A percentile compares a stretch with the other conserved stretches of the same genome.
Conservation (phyloP, 768 basidiomycete species). For the Lactarius pseudohatsudake region DNA sequence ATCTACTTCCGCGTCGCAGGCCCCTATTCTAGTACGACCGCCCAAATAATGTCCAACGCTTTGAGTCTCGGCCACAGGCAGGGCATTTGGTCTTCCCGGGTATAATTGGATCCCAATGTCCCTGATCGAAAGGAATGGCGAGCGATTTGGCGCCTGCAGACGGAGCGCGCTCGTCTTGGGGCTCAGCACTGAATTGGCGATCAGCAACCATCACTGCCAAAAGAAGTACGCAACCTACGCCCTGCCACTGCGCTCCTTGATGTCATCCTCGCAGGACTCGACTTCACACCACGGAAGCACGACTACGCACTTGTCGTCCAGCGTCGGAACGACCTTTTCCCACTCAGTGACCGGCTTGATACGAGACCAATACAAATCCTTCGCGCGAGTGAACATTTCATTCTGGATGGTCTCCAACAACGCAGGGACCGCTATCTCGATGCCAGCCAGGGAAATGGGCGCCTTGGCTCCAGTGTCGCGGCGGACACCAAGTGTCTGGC, state of each 20-base stretch:
- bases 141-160: constrained; percentile 97
- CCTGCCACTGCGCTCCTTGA: constrained; percentile 89
- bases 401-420: constrained; percentile 84
- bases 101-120: constrained; percentile 74
- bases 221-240: constrained; percentile 53
- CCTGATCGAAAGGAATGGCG: constrained; percentile 94
- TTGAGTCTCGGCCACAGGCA: constrained; percentile 83
- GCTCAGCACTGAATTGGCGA: constrained; percentile 59
- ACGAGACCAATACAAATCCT: constrained; percentile 65
- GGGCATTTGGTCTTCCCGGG: constrained; percentile 87
- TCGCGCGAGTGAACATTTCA: constrained; percentile 84
- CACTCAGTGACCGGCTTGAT: constrained; percentile 77
- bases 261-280: constrained; percentile 93
- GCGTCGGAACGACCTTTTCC: constrained; percentile 89
- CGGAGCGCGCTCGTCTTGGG: constrained; percentile 91
- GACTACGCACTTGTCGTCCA: constrained; percentile 85
- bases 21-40: constrained; percentile 59
- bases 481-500: constrained; percentile 80
- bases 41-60: constrained; percentile 97
- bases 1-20: constrained; percentile 4
- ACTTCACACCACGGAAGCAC: constrained; percentile 96
- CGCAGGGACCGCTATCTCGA: constrained; percentile 50
- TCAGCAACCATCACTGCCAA: constrained; percentile 10
- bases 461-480: constrained; percentile 71
- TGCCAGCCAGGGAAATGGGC: constrained; percentile 50